phyloP scores from a whole-genome alignment of 495 filamentous ascomycete genomes.

The Penicillium arizonense region DNA sequence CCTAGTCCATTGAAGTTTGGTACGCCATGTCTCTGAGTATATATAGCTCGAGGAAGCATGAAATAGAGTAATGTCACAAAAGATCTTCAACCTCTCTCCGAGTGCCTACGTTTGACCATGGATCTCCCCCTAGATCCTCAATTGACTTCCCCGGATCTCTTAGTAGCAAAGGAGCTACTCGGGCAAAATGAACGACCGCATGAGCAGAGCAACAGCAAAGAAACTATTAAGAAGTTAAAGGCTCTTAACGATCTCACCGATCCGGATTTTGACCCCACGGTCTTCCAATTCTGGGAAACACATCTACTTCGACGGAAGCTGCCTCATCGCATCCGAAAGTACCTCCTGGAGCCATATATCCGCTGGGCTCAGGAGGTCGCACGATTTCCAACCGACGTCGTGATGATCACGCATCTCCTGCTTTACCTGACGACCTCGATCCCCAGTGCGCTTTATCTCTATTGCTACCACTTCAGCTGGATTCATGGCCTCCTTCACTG shows the following conservation, averaged over 20 bases:
- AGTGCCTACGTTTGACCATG: background rate
- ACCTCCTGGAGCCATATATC: constrained; percentile 55
- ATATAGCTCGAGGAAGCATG: background rate
- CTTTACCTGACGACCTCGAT: constrained; percentile 66
- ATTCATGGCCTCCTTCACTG: constrained; percentile 62
- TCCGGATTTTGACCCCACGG: constrained; percentile 51
- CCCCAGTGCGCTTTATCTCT: constrained; percentile 64
- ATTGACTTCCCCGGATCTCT: background rate
- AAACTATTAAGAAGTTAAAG: constrained; percentile 39
- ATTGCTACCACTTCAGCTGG: constrained; percentile 58
- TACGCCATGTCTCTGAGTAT: background rate
- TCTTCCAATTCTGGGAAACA: constrained; percentile 51
- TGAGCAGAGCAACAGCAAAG: constrained; percentile 6
- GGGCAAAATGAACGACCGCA: background rate
- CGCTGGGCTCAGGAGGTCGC: constrained; percentile 52
- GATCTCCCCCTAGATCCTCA: background rate
- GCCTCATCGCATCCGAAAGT: constrained; percentile 34
- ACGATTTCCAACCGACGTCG: constrained; percentile 62
- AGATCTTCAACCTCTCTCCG: background rate
- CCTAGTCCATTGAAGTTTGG: background rate
- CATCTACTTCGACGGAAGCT: constrained; percentile 30
- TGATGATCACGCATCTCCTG: constrained; percentile 73
- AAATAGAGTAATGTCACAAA: background rate
- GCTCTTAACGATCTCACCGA: constrained; percentile 50
- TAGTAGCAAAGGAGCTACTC: background rate